phyloP scores from a whole-genome alignment of 1,284 basidiomycete species.

The Trichosporon sp. region DNA sequence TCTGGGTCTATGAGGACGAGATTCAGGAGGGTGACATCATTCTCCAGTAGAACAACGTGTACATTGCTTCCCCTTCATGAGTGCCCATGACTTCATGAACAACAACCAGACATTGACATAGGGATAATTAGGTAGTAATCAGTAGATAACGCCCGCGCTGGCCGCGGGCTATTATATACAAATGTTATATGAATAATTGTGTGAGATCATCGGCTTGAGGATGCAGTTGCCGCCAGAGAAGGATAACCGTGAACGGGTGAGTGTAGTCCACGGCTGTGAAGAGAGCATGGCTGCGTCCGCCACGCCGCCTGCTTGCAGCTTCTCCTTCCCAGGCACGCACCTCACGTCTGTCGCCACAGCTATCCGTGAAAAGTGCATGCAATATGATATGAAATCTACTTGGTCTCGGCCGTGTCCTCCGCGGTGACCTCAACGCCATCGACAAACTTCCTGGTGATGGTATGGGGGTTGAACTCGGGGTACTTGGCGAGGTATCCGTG shows the following conservation, averaged over 20 bases:
- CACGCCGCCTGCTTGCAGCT: no score
- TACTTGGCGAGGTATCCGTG: conserved; percentile 47
- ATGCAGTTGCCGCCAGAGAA: background rate
- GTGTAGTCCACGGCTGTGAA: no score
- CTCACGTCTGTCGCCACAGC: background rate
- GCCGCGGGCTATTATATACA: background rate
- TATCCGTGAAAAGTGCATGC: conserved; percentile 7
- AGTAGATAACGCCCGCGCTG: conserved; percentile 3
- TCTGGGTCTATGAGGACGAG: conserved; percentile 35
- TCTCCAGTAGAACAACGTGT: conserved; percentile 10
- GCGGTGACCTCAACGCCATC: no score
- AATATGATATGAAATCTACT: conserved; percentile 5
- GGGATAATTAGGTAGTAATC: conserved; percentile 5
- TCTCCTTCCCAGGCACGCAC: no score
- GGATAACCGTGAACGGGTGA: no score
- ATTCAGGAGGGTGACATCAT: conserved; percentile 27
- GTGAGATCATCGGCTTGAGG: background rate
- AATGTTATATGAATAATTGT: conserved; percentile 5
- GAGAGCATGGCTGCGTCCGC: no score
- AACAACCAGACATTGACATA: background rate
- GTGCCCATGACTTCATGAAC: background rate
- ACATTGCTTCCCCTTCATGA: background rate
- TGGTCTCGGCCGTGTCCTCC: conserved; percentile 2
- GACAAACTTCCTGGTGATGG: no score
- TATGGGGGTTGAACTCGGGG: conserved; percentile 9